Base-by-base conservation (phyloP, 2,329 filamentous ascomycete genomes). In the Monosporascus sp. region DNA sequence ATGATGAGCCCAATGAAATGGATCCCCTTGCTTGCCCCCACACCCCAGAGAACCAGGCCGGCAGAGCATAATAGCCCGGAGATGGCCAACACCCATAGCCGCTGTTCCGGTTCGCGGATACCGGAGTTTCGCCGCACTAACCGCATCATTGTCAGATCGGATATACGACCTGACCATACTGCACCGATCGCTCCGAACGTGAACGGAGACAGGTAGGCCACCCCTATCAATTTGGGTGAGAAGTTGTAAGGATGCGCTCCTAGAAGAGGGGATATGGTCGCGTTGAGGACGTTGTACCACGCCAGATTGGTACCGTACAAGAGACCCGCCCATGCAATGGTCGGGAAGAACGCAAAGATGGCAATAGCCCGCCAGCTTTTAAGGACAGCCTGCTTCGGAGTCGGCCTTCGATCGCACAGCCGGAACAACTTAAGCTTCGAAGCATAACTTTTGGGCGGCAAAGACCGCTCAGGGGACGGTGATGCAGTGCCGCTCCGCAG, bases 221-320 rank as follows among this genome's bases (percentile, higher is more conserved):
- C 53, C 0, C 72, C 72, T 5, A 74, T 71, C 54, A 72, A 68
- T 1, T 70, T 70, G 0, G 72, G 63, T 5, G 59, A 58, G 48
- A 74, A 74, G 57, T 69, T 68, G 54, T 75, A 75, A 0, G 72
- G 71, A 0, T 63, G 52, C 0, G 64, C 66, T 1, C 68, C 68
- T 0, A 74, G 63, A 7, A 74, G 69, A 26, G 73, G 71, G 28
- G 67, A 77, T 20, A 66, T 70, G 2, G 68, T 78, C 54, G 71
- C 73, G 44, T 74, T 74, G n/a, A 74, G 64, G 3, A 75, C 70
- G 55, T 73, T 74, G 62, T 74, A 75, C 63, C 70, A 74, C 38
- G 74, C 66, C 3, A 75, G 65, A 28, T 74, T 72, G 0, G 70
- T 70, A 2, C 73, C 72, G 51, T 75, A 75, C 8, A 69, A 69